Evolutionary conservation across 805 yeast species (phyloP).

Genomic region (Kodamaea jinghongensis): DNA sequence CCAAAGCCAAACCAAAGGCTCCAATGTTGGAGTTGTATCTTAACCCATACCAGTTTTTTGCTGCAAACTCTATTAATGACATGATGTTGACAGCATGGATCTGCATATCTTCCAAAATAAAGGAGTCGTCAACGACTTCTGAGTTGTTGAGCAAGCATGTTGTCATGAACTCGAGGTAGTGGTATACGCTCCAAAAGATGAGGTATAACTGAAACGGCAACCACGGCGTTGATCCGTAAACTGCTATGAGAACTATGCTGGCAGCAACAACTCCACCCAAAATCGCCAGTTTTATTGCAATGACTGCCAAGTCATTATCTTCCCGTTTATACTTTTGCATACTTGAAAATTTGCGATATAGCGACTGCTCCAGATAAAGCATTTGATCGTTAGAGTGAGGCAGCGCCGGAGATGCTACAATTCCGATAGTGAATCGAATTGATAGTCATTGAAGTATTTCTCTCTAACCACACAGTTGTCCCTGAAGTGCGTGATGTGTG

Average conservation of each 20-base stretch:
- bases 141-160: constrained; percentile 73
- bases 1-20: constrained; percentile 45
- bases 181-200: constrained; percentile 50
- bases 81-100: constrained; percentile 18
- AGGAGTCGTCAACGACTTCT: constrained; percentile 62
- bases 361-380: no score
- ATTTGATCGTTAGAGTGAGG: no score
- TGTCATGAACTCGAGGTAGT: constrained; percentile 74
- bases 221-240: not conserved
- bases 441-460: no score
- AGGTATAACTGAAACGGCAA: constrained; percentile 8
- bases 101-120: constrained; percentile 22
- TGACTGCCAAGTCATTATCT: constrained; percentile 28
- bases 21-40: constrained; percentile 15
- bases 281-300: constrained; percentile 30
- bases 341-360: not conserved
- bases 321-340: constrained; percentile 21
- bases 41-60: constrained; percentile 6
- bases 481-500: no score
- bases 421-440: no score
- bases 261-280: constrained; percentile 27
- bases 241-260: constrained; percentile 10
- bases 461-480: no score
- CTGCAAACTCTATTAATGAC: constrained; percentile 13
- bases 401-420: no score